phyloP scores from a whole-genome alignment of 768 basidiomycete genomes.

The Pleurotus eryngii region DNA sequence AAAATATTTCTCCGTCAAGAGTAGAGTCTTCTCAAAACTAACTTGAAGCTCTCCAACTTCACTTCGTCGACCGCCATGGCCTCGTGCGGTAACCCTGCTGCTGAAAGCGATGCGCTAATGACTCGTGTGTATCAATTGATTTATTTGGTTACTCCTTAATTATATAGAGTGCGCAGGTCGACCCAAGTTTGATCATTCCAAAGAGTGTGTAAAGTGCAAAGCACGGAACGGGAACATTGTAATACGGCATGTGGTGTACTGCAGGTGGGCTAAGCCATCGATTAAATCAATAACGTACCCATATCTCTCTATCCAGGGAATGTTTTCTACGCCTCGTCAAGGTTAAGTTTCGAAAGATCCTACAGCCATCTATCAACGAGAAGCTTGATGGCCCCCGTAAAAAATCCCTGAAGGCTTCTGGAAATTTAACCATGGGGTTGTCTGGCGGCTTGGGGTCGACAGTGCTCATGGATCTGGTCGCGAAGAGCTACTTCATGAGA shows the following conservation, averaged over 20 bases:
- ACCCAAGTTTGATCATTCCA: conserved; percentile 64
- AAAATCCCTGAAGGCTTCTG: conserved; percentile 60
- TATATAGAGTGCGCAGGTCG: conserved; percentile 41
- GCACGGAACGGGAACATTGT: conserved; percentile 60
- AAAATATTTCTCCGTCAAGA: too few relatives aligned
- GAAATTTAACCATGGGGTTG: conserved; percentile 64
- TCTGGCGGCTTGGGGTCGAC: conserved; percentile 82
- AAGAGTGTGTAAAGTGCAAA: conserved; percentile 74
- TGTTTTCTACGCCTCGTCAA: conserved; percentile 66
- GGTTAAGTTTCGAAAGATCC: conserved; percentile 58
- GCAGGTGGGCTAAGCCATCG: conserved; percentile 52
- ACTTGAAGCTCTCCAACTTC: too few relatives aligned
- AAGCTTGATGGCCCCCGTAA: conserved; percentile 53
- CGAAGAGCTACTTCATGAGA: conserved; percentile 51
- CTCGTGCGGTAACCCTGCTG: conserved; percentile 64
- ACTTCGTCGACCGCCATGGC: conserved; percentile 4
- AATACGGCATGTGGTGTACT: conserved; percentile 79
- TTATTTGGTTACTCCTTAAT: background rate
- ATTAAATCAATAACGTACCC: too few relatives aligned
- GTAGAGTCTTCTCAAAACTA: too few relatives aligned
- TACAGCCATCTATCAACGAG: conserved; percentile 64
- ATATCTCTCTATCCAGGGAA: conserved; percentile 31
- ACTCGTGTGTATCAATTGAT: conserved; percentile 42
- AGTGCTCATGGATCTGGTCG: conserved; percentile 65
- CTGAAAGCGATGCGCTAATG: conserved; percentile 63